Evolutionary conservation across 2,329 filamentous ascomycete genomes (phyloP).

Genomic region (Aspergillus puulaauensis): DNA sequence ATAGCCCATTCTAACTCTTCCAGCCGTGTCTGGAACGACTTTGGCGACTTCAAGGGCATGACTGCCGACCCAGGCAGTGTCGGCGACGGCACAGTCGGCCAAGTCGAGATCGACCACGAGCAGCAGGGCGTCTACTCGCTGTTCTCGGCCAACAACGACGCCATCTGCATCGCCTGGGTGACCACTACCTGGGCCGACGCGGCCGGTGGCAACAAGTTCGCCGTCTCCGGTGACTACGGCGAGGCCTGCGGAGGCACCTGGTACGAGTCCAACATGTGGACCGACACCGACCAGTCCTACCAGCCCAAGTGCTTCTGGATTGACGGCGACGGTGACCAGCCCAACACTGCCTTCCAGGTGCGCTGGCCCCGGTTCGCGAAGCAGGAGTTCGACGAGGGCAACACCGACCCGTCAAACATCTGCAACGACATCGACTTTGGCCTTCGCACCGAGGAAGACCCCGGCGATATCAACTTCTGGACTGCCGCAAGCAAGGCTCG

Average conservation of each 20-base stretch:
- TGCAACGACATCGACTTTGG: constrained; percentile 14
- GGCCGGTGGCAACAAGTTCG: constrained; percentile 11
- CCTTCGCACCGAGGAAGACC: constrained; percentile 8
- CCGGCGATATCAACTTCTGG: constrained; percentile 5
- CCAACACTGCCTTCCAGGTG: constrained; percentile 10
- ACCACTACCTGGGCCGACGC: constrained; percentile 12
- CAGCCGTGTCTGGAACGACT: constrained; percentile 13
- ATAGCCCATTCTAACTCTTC: background rate
- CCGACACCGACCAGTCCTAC: constrained; percentile 8
- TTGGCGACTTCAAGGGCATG: constrained; percentile 8
- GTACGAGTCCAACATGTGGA: constrained; percentile 13
- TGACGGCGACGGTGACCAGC: constrained; percentile 10
- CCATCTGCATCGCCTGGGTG: constrained; percentile 15
- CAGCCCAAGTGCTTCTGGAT: constrained; percentile 14
- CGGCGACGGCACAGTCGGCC: constrained; percentile 4
- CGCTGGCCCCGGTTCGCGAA: constrained; percentile 6
- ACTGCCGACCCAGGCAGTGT: constrained; percentile 8
- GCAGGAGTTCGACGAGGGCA: constrained; percentile 1
- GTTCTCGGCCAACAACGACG: constrained; percentile 11
- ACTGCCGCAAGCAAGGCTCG: background rate
- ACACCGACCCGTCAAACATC: background rate
- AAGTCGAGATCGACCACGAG: constrained; percentile 9
- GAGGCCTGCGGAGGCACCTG: constrained; percentile 10
- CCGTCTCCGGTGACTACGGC: constrained; percentile 13
- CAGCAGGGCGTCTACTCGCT: constrained; percentile 13